These are phyloP conservation scores for Leptomonas pyrrhocoris DNA, from an alignment of 208 protist genomes.

Conservation along the genomic window DNA sequence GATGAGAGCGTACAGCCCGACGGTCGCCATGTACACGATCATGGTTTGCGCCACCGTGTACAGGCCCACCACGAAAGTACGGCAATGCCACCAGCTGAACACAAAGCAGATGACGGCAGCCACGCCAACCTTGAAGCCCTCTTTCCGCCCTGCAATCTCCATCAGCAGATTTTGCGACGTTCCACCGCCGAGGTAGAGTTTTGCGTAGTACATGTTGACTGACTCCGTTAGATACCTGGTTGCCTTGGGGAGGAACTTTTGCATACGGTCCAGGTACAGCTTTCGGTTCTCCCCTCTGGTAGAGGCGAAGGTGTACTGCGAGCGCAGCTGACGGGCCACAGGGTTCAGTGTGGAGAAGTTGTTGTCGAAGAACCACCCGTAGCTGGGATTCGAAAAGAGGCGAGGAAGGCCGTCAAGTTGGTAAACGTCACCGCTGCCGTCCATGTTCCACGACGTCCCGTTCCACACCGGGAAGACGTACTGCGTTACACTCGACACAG, in stretches of 20 bases:
- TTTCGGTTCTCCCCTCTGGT: background rate
- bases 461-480: slow-evolving; percentile 42
- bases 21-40: slow-evolving; percentile 44
- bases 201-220: slow-evolving; percentile 8
- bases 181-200: slow-evolving; percentile 40
- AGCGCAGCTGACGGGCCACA: slow-evolving; percentile 31
- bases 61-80: slow-evolving; percentile 40
- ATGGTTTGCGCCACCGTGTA: slow-evolving; percentile 42
- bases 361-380: slow-evolving; percentile 60
- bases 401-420: slow-evolving; percentile 37
- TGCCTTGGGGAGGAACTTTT: slow-evolving; percentile 18
- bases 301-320: slow-evolving; percentile 42
- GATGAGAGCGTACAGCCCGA: slow-evolving; percentile 46
- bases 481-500: slow-evolving; percentile 41
- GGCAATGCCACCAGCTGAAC: slow-evolving; percentile 44
- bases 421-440: slow-evolving; percentile 21
- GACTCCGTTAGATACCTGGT: slow-evolving; percentile 17
- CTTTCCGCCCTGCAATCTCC: slow-evolving; percentile 20
- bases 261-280: slow-evolving; percentile 15
- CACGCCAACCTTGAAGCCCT: slow-evolving; percentile 51
- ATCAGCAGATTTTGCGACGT: slow-evolving; percentile 36
- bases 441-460: slow-evolving; percentile 34
- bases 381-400: slow-evolving; percentile 45
- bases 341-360: slow-evolving; percentile 42
- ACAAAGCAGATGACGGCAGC: slow-evolving; percentile 40